Percentiles rank a stretch among this genome's conserved stretches.
phyloP scores from a whole-genome alignment of 495 filamentous ascomycete genomes.

The Neurospora africana region DNA sequence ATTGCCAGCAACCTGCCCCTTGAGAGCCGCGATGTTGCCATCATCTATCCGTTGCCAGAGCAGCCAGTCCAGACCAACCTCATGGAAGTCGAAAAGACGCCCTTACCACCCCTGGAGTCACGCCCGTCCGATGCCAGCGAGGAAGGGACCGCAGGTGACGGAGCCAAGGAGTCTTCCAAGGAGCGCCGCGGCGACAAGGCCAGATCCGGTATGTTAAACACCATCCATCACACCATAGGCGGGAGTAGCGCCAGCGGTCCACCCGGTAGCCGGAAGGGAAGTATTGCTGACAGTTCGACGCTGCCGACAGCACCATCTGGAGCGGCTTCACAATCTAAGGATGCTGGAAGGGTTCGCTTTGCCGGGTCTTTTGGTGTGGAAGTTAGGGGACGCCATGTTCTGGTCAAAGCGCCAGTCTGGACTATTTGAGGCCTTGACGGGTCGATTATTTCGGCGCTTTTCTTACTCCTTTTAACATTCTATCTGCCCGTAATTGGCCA shows the following conservation, averaged over 20 bases:
- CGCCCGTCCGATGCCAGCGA: conserved; percentile 39
- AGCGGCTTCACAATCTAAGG: conserved; percentile 26
- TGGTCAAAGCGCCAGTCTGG: conserved; percentile 91
- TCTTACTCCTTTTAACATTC: not conserved
- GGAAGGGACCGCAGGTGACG: conserved; percentile 33
- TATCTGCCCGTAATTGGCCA: not conserved
- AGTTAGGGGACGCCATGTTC: conserved; percentile 69
- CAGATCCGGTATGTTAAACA: conserved; percentile 27
- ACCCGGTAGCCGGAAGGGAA: conserved; percentile 29
- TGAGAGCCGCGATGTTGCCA: conserved; percentile 81
- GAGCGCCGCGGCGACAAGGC: conserved; percentile 31
- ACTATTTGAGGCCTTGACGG: conserved; percentile 27
- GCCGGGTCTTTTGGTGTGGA: conserved; percentile 79
- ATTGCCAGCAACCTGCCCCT: conserved; percentile 80
- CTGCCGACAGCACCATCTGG: conserved; percentile 31
- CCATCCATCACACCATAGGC: conserved; percentile 13
- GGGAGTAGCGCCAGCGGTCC: conserved; percentile 7
- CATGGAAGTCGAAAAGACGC: conserved; percentile 75
- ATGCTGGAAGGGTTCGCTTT: conserved; percentile 54
- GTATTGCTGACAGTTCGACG: conserved; percentile 17
- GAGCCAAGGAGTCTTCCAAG: conserved; percentile 31
- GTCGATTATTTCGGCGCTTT: not conserved
- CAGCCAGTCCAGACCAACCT: conserved; percentile 49
- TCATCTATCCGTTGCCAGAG: conserved; percentile 75
- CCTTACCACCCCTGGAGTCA: conserved; percentile 58